These are phyloP conservation scores for Isatis lusitanica DNA, from an alignment of 441 rosid species.

Conservation along the genomic window DNA sequence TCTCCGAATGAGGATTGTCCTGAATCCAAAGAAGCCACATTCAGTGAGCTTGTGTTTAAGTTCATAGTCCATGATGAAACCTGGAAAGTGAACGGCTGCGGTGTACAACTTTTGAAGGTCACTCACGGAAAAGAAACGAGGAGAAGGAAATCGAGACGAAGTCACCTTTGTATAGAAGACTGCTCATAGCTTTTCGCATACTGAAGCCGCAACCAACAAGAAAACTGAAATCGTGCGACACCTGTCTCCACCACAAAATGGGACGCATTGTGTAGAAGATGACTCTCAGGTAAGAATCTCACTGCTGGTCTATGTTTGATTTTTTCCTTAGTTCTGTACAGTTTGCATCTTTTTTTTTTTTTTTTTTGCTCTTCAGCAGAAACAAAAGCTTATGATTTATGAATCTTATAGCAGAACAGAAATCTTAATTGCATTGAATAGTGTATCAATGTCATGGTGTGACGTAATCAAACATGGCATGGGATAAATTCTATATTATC, in stretches of 20 bases:
- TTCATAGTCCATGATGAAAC: background rate
- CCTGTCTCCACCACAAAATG: background rate
- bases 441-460: background rate
- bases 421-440: too few relatives aligned
- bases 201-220: too few relatives aligned
- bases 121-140: background rate
- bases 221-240: background rate
- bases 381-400: background rate
- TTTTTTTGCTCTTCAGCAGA: background rate
- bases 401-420: background rate
- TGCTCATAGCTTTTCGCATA: too few relatives aligned
- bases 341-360: background rate
- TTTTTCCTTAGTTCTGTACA: background rate
- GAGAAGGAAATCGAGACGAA: background rate
- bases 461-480: background rate
- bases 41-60: background rate
- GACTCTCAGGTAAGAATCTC: background rate
- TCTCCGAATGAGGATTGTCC: background rate
- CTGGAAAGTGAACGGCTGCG: background rate
- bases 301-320: background rate
- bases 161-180: background rate
- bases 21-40: background rate
- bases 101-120: background rate
- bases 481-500: too few relatives aligned
- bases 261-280: background rate